Evolutionary conservation across 2,329 filamentous ascomycete genomes (phyloP), one percentile per base, ranked within the genome.

Genomic region (Xylariaceae sp.): DNA sequence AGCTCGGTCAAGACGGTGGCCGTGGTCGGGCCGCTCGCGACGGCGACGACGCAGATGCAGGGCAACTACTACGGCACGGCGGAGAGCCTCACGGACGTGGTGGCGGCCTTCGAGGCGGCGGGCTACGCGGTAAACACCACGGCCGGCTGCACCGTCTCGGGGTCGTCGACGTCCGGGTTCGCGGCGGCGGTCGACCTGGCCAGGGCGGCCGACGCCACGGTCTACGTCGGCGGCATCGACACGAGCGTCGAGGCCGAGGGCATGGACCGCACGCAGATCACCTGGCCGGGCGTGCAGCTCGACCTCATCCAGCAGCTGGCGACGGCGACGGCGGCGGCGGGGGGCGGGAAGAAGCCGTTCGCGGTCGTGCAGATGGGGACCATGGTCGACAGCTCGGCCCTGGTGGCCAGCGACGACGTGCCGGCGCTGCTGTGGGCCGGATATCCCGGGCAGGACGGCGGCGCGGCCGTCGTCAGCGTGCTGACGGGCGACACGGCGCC

Each of bases 401-500:
- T 78, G 3, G 48, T 68, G 5, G 53, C 51, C 4, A 67, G 72
- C 33, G 42, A 54, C 2, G 67, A 67, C 35, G 61, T 78, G 36
- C 64, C 59, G 18, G 63, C 69, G 0, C 48, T 79, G 1, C 44
- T 79, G 0, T 78, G 75, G 75, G 69, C 60, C 0, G 71, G 73
- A 0, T 78, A 75, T 36, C 75, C 75, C 0, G 74, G 75, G 2
- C 74, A 79, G 51, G 67, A 68, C 24, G 75, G 75, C 10, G 75
- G 75, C 3, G 53, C 56, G 7, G 75, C 74, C 0, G 47, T 78
- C 9, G 54, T 76, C 31, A 63, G 76, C 37, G 58, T 77, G 34
- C 45, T 79, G 19, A 67, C 61, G 7, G 75, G 75, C 2, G 57
- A 55, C 3, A 53, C 50, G 3, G 58, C 68, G 0, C 70, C 70